These are phyloP conservation scores for Hypomontagnella submonticulosa DNA, from an alignment of 495 filamentous ascomycete genomes.

Conservation along the genomic window DNA sequence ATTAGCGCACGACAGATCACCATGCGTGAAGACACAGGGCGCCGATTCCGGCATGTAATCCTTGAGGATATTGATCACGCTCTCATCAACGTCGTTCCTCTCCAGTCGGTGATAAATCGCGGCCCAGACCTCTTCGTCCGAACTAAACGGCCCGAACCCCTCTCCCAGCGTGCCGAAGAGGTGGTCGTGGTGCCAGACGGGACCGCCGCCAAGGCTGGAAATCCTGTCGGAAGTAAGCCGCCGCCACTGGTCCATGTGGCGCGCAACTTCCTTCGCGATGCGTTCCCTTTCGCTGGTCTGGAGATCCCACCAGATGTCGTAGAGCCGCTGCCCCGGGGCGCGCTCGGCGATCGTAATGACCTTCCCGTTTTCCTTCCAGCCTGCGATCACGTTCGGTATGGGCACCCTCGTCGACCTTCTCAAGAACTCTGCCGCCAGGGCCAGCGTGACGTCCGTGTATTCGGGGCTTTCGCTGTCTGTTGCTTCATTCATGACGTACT, in stretches of 20 bases:
- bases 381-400: conserved; percentile 37
- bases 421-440: conserved; percentile 23
- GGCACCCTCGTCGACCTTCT: conserved; percentile 31
- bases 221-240: conserved; percentile 31
- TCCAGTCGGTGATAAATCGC: conserved; percentile 23
- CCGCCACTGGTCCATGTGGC: conserved; percentile 34
- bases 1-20: conserved; percentile 40
- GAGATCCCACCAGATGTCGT: conserved; percentile 46
- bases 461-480: conserved; percentile 29
- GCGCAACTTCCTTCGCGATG: conserved; percentile 36
- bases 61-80: conserved; percentile 21
- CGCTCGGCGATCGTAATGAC: conserved; percentile 39
- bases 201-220: conserved; percentile 30
- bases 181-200: conserved; percentile 28
- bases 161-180: conserved; percentile 30
- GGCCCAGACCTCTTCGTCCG: conserved; percentile 36
- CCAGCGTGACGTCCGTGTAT: conserved; percentile 27
- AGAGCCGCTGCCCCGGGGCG: conserved; percentile 33
- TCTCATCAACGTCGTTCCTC: conserved; percentile 17
- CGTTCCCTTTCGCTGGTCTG: conserved; percentile 18
- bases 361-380: conserved; percentile 43
- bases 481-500: conserved; percentile 39
- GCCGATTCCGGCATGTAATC: conserved; percentile 43
- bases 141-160: conserved; percentile 38
- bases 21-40: conserved; percentile 42